phyloP scores from a whole-genome alignment of 208 protist species.

The Polymyxa betae region DNA sequence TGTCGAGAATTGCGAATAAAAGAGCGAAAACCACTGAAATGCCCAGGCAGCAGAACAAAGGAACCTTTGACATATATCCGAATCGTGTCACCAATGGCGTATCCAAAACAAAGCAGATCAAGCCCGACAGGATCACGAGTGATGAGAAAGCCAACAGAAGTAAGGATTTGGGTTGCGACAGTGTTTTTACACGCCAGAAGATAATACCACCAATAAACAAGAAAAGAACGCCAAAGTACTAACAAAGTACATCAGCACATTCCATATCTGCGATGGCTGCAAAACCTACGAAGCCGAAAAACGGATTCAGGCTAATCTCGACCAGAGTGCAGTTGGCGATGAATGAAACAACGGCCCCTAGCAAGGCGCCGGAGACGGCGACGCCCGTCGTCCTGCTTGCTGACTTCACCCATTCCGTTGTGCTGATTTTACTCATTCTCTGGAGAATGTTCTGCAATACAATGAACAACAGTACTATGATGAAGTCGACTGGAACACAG shows the following conservation, averaged over 20 bases:
- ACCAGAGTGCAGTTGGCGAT: slow-evolving; percentile 59
- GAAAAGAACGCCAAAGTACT: slow-evolving; percentile 61
- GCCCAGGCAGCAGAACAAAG: slow-evolving; percentile 57
- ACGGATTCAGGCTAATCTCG: slow-evolving; percentile 59
- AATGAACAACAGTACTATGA: no score
- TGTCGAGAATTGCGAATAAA: slow-evolving; percentile 57
- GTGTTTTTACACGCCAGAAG: slow-evolving; percentile 59
- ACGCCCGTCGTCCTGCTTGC: background rate
- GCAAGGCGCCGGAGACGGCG: slow-evolving; percentile 30
- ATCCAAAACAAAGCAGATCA: slow-evolving; percentile 59
- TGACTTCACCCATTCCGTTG: background rate
- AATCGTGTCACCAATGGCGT: slow-evolving; percentile 34
- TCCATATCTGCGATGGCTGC: background rate
- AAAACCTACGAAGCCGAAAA: slow-evolving; percentile 57
- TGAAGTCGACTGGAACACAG: no score
- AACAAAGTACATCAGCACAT: background rate
- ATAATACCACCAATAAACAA: slow-evolving; percentile 55
- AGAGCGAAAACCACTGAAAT: slow-evolving; percentile 55
- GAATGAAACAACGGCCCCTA: slow-evolving; percentile 45
- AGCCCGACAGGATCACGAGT: slow-evolving; percentile 55
- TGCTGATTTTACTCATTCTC: background rate
- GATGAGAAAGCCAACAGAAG: slow-evolving; percentile 56
- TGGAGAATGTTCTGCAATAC: no score
- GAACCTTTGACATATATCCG: slow-evolving; percentile 54
- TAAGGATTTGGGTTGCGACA: slow-evolving; percentile 15